Evolutionary conservation across 306 rosid genomes (phyloP).

Genomic region (Begonia loranthoides): DNA sequence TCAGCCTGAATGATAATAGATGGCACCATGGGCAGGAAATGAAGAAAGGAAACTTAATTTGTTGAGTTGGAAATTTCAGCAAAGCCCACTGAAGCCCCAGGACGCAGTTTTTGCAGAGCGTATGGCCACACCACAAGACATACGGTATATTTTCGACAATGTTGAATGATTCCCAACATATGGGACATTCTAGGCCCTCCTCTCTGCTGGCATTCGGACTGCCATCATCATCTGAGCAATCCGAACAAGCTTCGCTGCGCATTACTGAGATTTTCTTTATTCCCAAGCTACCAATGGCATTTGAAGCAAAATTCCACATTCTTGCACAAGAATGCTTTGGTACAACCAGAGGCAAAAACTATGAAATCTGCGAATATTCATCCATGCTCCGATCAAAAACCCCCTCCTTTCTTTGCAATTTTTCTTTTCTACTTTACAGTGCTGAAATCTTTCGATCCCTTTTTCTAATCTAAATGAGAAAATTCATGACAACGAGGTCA

Average conservation of each 20-base stretch:
- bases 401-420: not conserved
- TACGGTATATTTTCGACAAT: constrained; percentile 91
- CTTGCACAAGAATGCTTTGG: constrained; percentile 5
- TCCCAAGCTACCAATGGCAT: constrained; percentile 49
- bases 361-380: not conserved
- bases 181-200: constrained; percentile 84
- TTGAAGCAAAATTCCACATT: constrained; percentile 81
- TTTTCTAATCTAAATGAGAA: not conserved
- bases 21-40: constrained; percentile 92
- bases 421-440: not conserved
- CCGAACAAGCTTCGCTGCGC: constrained; percentile 33
- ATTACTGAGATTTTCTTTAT: constrained; percentile 37
- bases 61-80: constrained; percentile 53
- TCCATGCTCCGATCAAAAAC: not conserved
- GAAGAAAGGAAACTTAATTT: constrained; percentile 50
- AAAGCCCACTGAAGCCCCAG: constrained; percentile 86
- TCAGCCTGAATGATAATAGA: constrained; percentile 45
- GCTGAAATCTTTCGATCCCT: not conserved
- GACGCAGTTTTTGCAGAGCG: constrained; percentile 75
- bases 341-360: not conserved
- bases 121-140: constrained; percentile 95
- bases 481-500: not conserved
- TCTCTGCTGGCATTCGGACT: constrained; percentile 67
- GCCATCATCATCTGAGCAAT: constrained; percentile 74
- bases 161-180: constrained; percentile 89